Evolutionary conservation across 768 basidiomycete species (phyloP).

Genomic region (Suillus weaverae): DNA sequence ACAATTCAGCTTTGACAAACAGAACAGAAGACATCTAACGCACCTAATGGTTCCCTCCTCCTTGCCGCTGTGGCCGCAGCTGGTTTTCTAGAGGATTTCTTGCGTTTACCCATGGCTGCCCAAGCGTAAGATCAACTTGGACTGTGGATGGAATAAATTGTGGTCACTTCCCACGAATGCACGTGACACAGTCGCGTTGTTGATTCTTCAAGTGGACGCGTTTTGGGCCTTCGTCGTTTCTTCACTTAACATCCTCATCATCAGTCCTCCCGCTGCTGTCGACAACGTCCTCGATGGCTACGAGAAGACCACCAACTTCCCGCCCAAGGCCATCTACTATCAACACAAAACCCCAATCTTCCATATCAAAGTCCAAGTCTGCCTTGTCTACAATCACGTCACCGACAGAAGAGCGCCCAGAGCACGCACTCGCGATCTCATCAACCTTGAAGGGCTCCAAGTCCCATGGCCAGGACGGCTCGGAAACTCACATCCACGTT

Average conservation of each 20-base stretch:
- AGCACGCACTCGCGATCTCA: constrained; percentile 26
- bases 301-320: constrained; percentile 56
- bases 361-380: constrained; percentile 43
- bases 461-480: constrained; percentile 34
- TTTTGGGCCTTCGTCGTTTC: constrained; percentile 6
- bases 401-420: constrained; percentile 19
- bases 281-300: constrained; percentile 49
- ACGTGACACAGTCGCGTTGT: constrained; percentile 37
- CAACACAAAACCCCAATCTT: constrained; percentile 47
- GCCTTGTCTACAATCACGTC: constrained; percentile 28
- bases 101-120: constrained; percentile 78
- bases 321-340: constrained; percentile 43
- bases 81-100: constrained; percentile 86
- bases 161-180: constrained; percentile 15
- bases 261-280: background rate
- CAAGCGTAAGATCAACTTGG: constrained; percentile 8
- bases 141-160: background rate
- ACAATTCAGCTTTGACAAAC: constrained; percentile 5
- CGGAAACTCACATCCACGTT: constrained; percentile 89
- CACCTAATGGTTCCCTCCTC: constrained; percentile 74
- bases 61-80: constrained; percentile 60
- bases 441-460: constrained; percentile 29
- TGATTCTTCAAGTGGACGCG: constrained; percentile 32
- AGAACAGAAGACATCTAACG: constrained; percentile 8
- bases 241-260: background rate